Evolutionary conservation across 164 flowering plant genomes (phyloP), one percentile per base, ranked within the genome.

Genomic region (Kingdonia uniflora): DNA sequence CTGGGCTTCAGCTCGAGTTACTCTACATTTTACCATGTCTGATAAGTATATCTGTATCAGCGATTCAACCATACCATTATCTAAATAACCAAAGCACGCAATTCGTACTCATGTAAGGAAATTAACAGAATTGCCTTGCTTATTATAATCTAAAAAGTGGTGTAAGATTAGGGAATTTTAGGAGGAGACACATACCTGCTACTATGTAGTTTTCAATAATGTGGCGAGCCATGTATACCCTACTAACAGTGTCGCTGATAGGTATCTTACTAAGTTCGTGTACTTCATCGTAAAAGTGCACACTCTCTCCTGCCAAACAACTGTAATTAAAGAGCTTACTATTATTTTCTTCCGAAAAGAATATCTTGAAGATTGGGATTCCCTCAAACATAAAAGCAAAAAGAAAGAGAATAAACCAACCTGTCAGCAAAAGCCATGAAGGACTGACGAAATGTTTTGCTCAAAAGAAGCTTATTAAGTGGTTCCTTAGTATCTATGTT

Each of bases 351-450:
- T 14, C 4, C 16, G 10, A 45, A 41, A 14, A 16, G 13, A 7
- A 37, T 37, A 45, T 20, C 49, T 5, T 7, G 8, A 45, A 20
- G 23, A 24, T 29, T 41, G 13, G 24, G 51, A 21, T 2, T 22
- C 8, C 11, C 7, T 14, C 19, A 46, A 10, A 26, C 1, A 10
- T 29, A 12, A 19, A 48, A 56, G 29, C 26, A 19, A 24, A 19
- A 39, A 7, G 37, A 43, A 24, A 43, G 6, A 29, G 35, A 29
- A 29, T 29, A 42, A 14, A 50, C 19, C 23, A 3, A 87, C 96
- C 96, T 87, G 70, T 84, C 96, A 1, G 96, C 94, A 70, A 80
- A 87, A 39, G 75, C 80, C 85, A 82, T 79, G 69, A 84, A 84
- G 2, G 96, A 84, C 42, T 68, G 82, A 17, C 85, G 82, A 39